Evolutionary conservation across 208 protist genomes (phyloP).

Genomic region (Leishmania amazonensis): DNA sequence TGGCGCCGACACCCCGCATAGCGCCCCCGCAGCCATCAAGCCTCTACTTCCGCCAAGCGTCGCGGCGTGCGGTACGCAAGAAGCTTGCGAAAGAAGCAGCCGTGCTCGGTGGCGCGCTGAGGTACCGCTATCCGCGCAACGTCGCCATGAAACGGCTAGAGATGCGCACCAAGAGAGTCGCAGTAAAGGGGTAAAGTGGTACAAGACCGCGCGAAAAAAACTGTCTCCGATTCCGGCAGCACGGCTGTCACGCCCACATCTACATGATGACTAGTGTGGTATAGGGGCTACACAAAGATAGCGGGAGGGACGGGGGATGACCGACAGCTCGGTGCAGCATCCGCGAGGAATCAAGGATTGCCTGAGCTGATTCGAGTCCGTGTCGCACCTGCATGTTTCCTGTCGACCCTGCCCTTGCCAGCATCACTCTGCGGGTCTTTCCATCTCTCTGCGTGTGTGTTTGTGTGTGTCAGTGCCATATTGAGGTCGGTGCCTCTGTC

Average conservation of each 20-base stretch:
- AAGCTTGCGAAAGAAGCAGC: constrained; percentile 25
- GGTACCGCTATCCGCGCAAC: constrained; percentile 17
- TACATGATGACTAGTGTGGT: background rate
- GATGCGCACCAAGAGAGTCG: background rate
- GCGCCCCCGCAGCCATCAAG: constrained; percentile 14
- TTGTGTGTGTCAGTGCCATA: background rate
- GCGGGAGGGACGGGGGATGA: background rate
- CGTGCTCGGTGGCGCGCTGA: constrained; percentile 20
- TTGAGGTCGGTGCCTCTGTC: background rate
- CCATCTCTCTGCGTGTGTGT: background rate
- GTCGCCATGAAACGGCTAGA: constrained; percentile 6
- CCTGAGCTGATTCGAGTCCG: background rate
- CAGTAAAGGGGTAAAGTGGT: background rate
- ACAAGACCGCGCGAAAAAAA: background rate
- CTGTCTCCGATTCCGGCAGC: background rate
- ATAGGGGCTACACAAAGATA: background rate
- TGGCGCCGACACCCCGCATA: background rate
- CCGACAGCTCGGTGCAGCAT: background rate
- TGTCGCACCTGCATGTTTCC: background rate
- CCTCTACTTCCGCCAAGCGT: constrained; percentile 29
- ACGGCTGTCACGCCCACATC: background rate
- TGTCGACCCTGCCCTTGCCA: background rate
- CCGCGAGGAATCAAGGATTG: no score
- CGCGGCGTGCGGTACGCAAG: constrained; percentile 13
- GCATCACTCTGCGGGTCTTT: background rate